Conservation (phyloP, 768 basidiomycete species). For the Leccinum rimulosum region DNA sequence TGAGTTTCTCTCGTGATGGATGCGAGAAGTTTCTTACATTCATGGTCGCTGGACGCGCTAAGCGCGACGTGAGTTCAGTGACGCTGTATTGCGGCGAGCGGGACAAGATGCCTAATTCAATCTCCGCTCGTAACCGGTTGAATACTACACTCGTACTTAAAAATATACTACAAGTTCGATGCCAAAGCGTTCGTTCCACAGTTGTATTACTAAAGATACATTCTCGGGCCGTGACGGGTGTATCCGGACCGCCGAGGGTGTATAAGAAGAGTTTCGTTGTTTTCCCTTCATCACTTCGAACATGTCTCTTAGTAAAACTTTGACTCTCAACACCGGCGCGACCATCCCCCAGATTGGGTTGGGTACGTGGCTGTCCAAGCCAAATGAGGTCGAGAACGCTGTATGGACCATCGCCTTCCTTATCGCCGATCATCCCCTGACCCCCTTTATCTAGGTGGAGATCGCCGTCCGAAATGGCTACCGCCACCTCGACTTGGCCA, state of each 20-base stretch:
- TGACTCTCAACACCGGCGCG: constrained; percentile 47
- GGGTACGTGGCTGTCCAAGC: constrained; percentile 79
- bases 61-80: constrained; percentile 26
- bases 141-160: not conserved
- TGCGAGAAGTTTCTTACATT: constrained; percentile 14
- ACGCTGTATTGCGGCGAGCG: constrained; percentile 33
- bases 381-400: constrained; percentile 71
- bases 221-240: constrained; percentile 7
- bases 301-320: constrained; percentile 42
- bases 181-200: not conserved
- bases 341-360: constrained; percentile 75
- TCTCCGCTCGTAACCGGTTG: constrained; percentile 26
- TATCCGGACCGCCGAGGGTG: constrained; percentile 4
- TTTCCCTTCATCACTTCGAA: not conserved
- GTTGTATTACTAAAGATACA: too few relatives aligned
- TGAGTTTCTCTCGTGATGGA: not conserved
- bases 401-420: constrained; percentile 36
- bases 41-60: constrained; percentile 28
- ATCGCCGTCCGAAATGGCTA: constrained; percentile 74
- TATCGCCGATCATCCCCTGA: constrained; percentile 1
- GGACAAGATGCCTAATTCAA: constrained; percentile 29
- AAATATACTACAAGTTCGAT: not conserved
- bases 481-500: constrained; percentile 82
- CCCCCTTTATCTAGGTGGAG: constrained; percentile 53
- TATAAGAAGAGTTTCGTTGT: not conserved